Conservation (phyloP, 257 asterid species). For the Fraxinus pennsylvanica region DNA sequence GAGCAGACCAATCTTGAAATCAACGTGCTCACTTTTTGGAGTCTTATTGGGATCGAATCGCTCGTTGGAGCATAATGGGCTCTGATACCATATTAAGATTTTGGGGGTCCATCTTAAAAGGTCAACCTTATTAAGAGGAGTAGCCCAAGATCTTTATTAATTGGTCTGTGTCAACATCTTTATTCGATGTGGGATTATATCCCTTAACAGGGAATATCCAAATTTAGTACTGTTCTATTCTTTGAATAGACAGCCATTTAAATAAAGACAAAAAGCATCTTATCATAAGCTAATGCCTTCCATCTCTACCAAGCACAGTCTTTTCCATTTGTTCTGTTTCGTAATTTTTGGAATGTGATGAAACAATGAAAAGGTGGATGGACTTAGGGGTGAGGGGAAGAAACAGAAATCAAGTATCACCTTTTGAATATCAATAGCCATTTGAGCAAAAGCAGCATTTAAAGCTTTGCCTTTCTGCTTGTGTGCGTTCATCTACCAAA, state of each 20-base stretch:
- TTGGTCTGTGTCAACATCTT: too few species aligned
- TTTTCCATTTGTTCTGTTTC: not conserved
- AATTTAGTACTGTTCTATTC: not conserved
- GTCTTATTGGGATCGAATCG: too few species aligned
- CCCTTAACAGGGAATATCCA: too few species aligned
- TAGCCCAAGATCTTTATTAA: too few species aligned
- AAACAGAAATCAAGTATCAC: conserved; percentile 31
- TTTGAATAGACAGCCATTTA: not conserved
- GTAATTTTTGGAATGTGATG: not conserved
- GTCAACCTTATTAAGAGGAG: too few species aligned
- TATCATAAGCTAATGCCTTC: not conserved
- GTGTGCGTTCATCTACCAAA: conserved; percentile 69
- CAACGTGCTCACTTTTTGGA: too few species aligned
- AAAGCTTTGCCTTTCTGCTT: conserved; percentile 84
- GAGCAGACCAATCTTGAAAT: too few species aligned
- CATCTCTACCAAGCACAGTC: not conserved
- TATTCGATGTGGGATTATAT: too few species aligned
- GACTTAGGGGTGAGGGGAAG: not conserved
- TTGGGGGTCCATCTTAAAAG: too few species aligned
- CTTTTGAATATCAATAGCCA: conserved; percentile 77
- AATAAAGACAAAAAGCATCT: not conserved
- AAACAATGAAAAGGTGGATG: not conserved
- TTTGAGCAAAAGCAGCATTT: conserved; percentile 66
- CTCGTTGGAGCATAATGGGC: too few species aligned
- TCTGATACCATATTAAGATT: too few species aligned